Evolutionary conservation across 192 early-diverging fungal genomes (phyloP), one percentile per base, ranked within the genome.

Genomic region (Diversispora eburnea): DNA sequence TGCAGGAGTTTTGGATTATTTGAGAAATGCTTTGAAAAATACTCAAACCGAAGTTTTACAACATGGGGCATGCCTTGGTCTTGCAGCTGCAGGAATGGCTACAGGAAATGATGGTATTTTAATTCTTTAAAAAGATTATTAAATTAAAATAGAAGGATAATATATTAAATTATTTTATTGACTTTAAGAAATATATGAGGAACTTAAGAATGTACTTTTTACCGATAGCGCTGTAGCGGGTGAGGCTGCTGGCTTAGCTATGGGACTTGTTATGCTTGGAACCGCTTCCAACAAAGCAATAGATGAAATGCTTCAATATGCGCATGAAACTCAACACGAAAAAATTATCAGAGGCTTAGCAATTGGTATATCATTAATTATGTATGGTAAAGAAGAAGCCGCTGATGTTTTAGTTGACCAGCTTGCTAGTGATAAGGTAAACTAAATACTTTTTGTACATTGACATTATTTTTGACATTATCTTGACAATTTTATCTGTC

Each of bases 271-370:
- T 42, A 98, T 97, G 96, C 88, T 98, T 74, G 98, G 98, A 46
- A 96, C 93, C 13, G 92, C 85, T 57, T 88, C 90, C 8, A 77
- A 88, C 48, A 85, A 87, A 57, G 92, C 91, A 6, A 80, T 99
- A 67, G 92, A 91, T 51, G 96, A 96, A 70, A 98, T 99, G 96
- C 82, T 98, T 43, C 90, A 93, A 75, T 99, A 99, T 74, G 98
- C 98, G 15, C 93, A 94, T 73, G 97, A 98, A 72, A 99, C 98
- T 5, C 94, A 95, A 79, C 98, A 99, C 82, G 98, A 99, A 76
- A 99, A 99, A 85, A 99, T 98, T 73, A 98, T 99, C 68, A 93
- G 98, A 47, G 94, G 96, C 59, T 81, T 98, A 70, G 91, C 96
- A 8, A 85, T 98, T 39, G 97, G 98, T 61, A 92, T 99, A 63